Percentiles rank a stretch among this genome's conserved stretches.
Conservation (phyloP, 352 stramenopile genomes). For the Globisporangium uncinulatum region DNA sequence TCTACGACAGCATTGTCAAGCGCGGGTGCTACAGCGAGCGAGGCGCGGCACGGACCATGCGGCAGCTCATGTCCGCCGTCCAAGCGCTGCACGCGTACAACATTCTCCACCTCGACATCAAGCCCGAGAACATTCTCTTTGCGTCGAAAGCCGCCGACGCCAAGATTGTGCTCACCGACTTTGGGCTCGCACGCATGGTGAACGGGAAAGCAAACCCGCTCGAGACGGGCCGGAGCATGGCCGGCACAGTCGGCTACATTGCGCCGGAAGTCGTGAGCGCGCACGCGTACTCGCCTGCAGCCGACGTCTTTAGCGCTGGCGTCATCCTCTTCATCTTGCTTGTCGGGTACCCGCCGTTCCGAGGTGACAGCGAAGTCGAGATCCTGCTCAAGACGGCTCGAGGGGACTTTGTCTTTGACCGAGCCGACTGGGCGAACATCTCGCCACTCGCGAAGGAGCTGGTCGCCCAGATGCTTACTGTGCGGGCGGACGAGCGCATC, state of each 20-base stretch:
- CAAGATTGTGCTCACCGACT: conserved; percentile 76
- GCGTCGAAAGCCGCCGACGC: conserved; percentile 36
- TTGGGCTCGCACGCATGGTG: conserved; percentile 70
- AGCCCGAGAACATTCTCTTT: conserved; percentile 79
- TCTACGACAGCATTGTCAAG: conserved; percentile 70
- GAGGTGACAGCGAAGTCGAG: conserved; percentile 65
- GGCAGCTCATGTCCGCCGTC: conserved; percentile 56
- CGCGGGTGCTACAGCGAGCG: conserved; percentile 60
- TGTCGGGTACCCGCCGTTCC: conserved; percentile 74
- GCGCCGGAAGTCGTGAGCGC: conserved; percentile 67
- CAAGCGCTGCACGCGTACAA: conserved; percentile 67
- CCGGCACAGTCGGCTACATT: conserved; percentile 76
- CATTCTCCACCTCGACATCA: conserved; percentile 77
- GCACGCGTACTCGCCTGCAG: conserved; percentile 57
- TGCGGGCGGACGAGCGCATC: conserved; percentile 70
- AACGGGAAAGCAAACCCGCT: conserved; percentile 65
- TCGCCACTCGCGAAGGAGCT: conserved; percentile 58
- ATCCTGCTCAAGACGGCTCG: conserved; percentile 75
- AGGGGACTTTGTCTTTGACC: conserved; percentile 65
- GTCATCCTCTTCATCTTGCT: conserved; percentile 79
- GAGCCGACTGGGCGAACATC: conserved; percentile 54
- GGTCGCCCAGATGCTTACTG: conserved; percentile 63
- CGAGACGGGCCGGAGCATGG: conserved; percentile 56
- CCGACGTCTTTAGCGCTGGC: conserved; percentile 76
- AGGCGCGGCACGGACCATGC: conserved; percentile 59